Conservation (phyloP, 2,329 filamentous ascomycete genomes). For the Botryosphaeria dothidea region DNA sequence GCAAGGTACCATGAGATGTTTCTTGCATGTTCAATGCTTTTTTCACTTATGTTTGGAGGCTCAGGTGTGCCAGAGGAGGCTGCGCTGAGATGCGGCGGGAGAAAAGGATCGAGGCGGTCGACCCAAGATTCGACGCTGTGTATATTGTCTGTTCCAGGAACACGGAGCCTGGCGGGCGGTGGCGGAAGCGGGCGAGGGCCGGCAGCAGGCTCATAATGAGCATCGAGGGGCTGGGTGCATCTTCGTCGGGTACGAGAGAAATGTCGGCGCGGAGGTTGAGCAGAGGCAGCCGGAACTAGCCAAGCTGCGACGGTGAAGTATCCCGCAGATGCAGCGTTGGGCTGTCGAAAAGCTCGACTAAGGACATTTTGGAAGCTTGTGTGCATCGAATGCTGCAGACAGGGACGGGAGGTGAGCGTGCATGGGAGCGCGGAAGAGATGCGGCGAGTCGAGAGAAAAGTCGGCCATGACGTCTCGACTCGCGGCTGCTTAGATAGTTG, state of each 20-base stretch:
- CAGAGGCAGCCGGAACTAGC: conserved; percentile 32
- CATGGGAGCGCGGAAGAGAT: background rate
- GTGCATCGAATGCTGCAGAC: conserved; percentile 37
- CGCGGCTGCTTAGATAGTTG: background rate
- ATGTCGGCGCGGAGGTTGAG: conserved; percentile 27
- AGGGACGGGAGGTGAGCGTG: background rate
- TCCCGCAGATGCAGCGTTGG: conserved; percentile 25
- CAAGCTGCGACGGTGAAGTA: conserved; percentile 34
- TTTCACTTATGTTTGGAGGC: conserved; percentile 19
- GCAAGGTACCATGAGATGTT: conserved; percentile 29
- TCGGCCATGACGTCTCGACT: conserved; percentile 12
- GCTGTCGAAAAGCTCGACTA: conserved; percentile 36
- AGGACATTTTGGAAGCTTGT: conserved; percentile 39
- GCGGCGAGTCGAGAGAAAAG: conserved; percentile 10
- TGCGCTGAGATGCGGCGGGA: conserved; percentile 36
- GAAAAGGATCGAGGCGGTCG: conserved; percentile 35
- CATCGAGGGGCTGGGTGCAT: background rate
- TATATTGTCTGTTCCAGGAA: background rate
- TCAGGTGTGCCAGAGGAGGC: conserved; percentile 16
- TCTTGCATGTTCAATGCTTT: conserved; percentile 18
- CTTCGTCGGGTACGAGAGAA: conserved; percentile 29
- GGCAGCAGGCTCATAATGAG: background rate
- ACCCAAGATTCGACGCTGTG: conserved; percentile 36
- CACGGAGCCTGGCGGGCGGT: background rate
- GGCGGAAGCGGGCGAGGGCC: background rate